Evolutionary conservation across 169 alveolate genomes (phyloP).

Genomic region (Cryptosporidium sp.): DNA sequence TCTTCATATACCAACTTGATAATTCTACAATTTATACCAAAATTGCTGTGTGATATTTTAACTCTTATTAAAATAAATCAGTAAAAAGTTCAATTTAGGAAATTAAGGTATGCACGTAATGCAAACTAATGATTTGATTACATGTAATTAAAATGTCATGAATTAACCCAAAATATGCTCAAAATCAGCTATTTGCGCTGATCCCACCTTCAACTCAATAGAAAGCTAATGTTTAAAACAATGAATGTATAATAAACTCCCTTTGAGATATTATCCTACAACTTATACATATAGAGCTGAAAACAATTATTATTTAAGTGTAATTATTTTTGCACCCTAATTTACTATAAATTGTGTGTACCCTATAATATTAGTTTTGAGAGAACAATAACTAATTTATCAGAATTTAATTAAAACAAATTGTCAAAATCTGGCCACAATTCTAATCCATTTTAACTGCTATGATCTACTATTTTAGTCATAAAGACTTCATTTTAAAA

Average conservation of each 20-base stretch:
- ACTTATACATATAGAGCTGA: neutral
- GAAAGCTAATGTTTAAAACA: neutral
- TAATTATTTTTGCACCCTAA: constrained; percentile 12
- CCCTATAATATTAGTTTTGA: neutral
- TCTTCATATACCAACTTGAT: neutral
- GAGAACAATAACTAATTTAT: neutral
- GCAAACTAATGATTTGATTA: neutral
- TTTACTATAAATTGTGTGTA: constrained; percentile 17
- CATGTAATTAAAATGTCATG: neutral
- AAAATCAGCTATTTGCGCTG: neutral
- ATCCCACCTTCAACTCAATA: neutral
- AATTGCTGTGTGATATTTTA: neutral
- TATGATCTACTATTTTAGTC: no score
- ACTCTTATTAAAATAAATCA: neutral
- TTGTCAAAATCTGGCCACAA: no score
- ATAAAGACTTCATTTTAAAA: neutral
- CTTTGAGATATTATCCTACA: neutral
- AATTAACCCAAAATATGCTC: neutral
- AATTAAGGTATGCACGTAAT: neutral
- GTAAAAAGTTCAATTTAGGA: neutral
- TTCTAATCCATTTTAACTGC: neutral
- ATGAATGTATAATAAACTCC: neutral
- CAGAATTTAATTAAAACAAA: neutral
- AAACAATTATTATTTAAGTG: neutral
- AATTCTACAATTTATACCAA: neutral